A percentile compares a stretch with the other conserved stretches of the same genome.
These are phyloP conservation scores for Adansonia rubrostipa DNA, from an alignment of 441 rosid species.

Conservation along the genomic window DNA sequence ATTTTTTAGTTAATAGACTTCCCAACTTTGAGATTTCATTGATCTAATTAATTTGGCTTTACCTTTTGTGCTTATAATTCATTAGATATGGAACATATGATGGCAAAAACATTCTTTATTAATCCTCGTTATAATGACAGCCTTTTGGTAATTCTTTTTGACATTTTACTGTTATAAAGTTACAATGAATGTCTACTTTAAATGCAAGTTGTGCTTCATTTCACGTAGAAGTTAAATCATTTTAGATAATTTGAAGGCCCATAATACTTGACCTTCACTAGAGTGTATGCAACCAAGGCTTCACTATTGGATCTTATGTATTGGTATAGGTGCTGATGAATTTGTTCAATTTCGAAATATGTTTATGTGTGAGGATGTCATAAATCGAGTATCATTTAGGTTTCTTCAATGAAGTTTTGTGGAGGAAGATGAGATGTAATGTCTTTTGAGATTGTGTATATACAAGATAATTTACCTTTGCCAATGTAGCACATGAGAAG, in stretches of 20 bases:
- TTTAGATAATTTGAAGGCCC: neutral
- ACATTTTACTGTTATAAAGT: neutral
- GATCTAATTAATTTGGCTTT: neutral
- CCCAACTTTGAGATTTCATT: slow-evolving; percentile 18
- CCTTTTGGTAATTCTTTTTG: neutral
- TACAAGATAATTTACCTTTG: neutral
- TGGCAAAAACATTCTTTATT: slow-evolving; percentile 10
- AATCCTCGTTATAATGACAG: neutral
- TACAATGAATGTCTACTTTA: neutral
- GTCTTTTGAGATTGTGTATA: neutral
- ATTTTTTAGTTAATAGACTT: neutral
- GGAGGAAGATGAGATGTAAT: neutral
- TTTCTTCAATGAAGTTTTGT: neutral
- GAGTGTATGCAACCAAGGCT: neutral
- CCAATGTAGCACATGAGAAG: slow-evolving; percentile 1
- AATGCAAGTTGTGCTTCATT: neutral
- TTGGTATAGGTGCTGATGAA: neutral
- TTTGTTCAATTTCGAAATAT: neutral
- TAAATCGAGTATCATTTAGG: neutral
- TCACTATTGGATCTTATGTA: neutral
- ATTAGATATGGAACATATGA: neutral
- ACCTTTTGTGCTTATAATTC: neutral
- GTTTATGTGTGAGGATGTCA: neutral
- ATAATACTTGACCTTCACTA: neutral
- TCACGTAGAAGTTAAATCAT: neutral